Conservation (phyloP, 140 eudicot genomes). For the Flaveria floridana region DNA sequence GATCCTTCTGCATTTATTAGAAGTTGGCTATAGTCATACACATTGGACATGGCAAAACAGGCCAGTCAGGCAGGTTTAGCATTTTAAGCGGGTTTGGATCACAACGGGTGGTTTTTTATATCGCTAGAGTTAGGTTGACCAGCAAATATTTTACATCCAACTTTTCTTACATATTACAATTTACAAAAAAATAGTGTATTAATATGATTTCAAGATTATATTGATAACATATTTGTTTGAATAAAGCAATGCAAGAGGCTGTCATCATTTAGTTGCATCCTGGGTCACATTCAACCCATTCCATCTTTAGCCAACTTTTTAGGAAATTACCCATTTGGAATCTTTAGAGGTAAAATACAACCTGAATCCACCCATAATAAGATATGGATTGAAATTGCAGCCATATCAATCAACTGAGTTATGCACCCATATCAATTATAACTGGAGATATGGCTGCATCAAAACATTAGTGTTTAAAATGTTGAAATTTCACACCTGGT, state of each 20-base stretch:
- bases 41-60: not conserved
- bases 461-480: not conserved
- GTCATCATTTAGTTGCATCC: not conserved
- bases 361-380: not conserved
- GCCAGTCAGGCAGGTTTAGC: not conserved
- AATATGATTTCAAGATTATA: not conserved
- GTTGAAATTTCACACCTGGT: slow-evolving; percentile 59
- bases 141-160: not conserved
- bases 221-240: not conserved
- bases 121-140: not conserved
- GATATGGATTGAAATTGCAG: not conserved
- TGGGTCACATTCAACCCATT: not conserved
- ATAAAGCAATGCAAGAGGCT: slow-evolving; percentile 2
- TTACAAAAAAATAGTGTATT: not conserved
- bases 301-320: not conserved
- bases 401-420: not conserved
- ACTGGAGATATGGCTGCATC: not conserved
- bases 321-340: not conserved
- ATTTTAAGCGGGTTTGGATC: not conserved
- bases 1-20: slow-evolving; percentile 55
- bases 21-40: not conserved
- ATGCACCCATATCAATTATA: not conserved
- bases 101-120: not conserved
- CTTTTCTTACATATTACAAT: not conserved
- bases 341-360: not conserved